A percentile compares a stretch with the other conserved stretches of the same genome.
Evolutionary conservation across 352 stramenopile genomes (phyloP).

Genomic region (Pythium graminicola): DNA sequence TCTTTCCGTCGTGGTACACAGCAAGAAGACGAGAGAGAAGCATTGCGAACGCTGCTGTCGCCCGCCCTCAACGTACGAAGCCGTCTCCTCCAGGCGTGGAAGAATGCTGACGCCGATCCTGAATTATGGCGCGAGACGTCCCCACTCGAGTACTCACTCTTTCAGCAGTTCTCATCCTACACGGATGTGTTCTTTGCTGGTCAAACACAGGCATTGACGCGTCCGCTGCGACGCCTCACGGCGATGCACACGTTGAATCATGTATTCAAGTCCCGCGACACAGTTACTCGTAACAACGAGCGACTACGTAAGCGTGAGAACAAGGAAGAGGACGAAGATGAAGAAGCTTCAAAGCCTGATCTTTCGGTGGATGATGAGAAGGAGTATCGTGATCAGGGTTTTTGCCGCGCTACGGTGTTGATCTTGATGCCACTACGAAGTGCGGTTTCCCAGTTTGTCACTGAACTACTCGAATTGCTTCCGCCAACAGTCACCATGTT

Average conservation of each 20-base stretch:
- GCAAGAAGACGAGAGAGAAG: constrained; percentile 19
- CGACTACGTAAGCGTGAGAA: constrained; percentile 44
- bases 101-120: constrained; percentile 28
- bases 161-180: constrained; percentile 47
- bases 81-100: constrained; percentile 47
- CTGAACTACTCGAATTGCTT: constrained; percentile 52
- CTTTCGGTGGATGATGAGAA: constrained; percentile 33
- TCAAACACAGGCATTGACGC: constrained; percentile 55
- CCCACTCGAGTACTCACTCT: constrained; percentile 47
- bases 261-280: constrained; percentile 68
- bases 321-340: constrained; percentile 8
- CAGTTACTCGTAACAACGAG: constrained; percentile 62
- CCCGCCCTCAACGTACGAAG: constrained; percentile 33
- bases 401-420: constrained; percentile 61
- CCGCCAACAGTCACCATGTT: constrained; percentile 50
- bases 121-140: constrained; percentile 27
- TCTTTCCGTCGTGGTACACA: constrained; percentile 32
- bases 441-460: constrained; percentile 54
- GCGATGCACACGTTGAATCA: constrained; percentile 80
- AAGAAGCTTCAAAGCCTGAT: constrained; percentile 6
- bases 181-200: constrained; percentile 64
- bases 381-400: constrained; percentile 77
- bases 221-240: constrained; percentile 42
- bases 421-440: constrained; percentile 64
- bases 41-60: constrained; percentile 20